Evolutionary conservation across 2,329 filamentous ascomycete genomes (phyloP).

Genomic region (Monilinia polystroma): DNA sequence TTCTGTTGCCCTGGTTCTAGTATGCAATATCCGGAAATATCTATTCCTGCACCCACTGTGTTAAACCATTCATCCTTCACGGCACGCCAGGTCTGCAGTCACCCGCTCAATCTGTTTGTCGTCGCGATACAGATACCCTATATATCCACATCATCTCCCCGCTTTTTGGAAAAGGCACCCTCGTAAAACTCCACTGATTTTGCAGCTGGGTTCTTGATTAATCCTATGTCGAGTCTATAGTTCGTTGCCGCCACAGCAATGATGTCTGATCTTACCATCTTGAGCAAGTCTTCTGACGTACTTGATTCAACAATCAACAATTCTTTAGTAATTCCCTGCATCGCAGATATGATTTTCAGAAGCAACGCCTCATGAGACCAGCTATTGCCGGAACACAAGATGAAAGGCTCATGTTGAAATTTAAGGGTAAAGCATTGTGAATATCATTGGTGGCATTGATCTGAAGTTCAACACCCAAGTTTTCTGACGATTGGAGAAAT

Average conservation of each 20-base stretch:
- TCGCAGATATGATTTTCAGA: neutral
- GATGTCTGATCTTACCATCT: neutral
- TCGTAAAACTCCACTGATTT: neutral
- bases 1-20: too few relatives aligned
- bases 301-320: neutral
- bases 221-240: neutral
- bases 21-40: neutral
- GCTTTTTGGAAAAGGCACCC: neutral
- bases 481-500: neutral
- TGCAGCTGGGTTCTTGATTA: neutral
- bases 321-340: neutral
- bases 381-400: neutral
- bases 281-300: neutral
- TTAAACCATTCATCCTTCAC: too few relatives aligned
- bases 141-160: neutral
- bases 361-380: neutral
- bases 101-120: neutral
- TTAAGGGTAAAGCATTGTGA: neutral
- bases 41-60: neutral
- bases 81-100: neutral
- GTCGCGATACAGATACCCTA: rapidly evolving
- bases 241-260: neutral
- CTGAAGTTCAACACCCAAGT: neutral
- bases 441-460: neutral
- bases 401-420: neutral